Conservation (phyloP, 805 yeast species). For the Barnettozyma pratensis region DNA sequence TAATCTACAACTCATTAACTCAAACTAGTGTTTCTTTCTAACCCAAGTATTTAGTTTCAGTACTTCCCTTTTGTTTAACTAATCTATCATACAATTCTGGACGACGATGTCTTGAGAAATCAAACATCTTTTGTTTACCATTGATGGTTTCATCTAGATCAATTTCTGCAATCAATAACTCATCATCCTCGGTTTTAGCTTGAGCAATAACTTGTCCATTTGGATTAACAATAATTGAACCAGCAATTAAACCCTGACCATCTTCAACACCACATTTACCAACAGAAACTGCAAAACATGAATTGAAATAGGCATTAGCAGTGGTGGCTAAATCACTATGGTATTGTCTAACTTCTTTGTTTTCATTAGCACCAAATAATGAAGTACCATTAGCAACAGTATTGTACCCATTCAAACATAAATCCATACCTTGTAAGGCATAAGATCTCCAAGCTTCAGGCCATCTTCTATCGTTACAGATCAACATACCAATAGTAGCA, state of each 20-base stretch:
- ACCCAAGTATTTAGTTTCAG: slow-evolving; percentile 14
- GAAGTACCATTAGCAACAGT: slow-evolving; percentile 32
- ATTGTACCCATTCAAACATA: slow-evolving; percentile 34
- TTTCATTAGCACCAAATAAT: slow-evolving; percentile 29
- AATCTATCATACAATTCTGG: slow-evolving; percentile 30
- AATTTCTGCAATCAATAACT: slow-evolving; percentile 28
- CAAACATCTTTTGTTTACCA: slow-evolving; percentile 33
- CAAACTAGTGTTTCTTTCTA: not conserved
- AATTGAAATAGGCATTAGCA: slow-evolving; percentile 32
- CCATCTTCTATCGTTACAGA: slow-evolving; percentile 39
- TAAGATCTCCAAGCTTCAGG: slow-evolving; percentile 37
- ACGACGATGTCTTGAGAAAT: slow-evolving; percentile 33
- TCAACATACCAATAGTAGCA: slow-evolving; percentile 33
- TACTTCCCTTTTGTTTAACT: slow-evolving; percentile 26
- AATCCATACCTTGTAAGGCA: slow-evolving; percentile 36
- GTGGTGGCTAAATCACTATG: slow-evolving; percentile 32
- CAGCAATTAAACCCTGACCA: slow-evolving; percentile 31
- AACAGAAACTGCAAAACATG: slow-evolving; percentile 30
- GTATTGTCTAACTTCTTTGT: slow-evolving; percentile 26
- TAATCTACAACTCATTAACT: no score
- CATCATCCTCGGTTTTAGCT: slow-evolving; percentile 33
- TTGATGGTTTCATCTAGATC: slow-evolving; percentile 32
- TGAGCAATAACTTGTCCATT: slow-evolving; percentile 31
- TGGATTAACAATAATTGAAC: slow-evolving; percentile 33
- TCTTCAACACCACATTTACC: slow-evolving; percentile 35